phyloP scores from a whole-genome alignment of 169 alveolate species.

The Blepharisma undulans region DNA sequence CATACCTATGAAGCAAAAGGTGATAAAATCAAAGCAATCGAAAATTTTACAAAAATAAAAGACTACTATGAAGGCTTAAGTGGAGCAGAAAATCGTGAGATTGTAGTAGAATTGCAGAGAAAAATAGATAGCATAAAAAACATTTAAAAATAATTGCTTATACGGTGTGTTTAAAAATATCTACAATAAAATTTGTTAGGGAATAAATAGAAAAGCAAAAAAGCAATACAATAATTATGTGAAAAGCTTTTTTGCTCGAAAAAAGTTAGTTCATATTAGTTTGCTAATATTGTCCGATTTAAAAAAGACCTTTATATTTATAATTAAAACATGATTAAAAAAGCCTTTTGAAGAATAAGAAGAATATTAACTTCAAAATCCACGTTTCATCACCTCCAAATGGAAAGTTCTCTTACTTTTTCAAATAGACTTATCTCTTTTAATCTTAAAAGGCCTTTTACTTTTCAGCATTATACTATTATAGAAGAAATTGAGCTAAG shows the following conservation, averaged over 20 bases:
- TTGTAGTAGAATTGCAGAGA: background rate
- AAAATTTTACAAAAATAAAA: background rate
- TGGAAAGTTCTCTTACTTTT: background rate
- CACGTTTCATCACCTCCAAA: background rate
- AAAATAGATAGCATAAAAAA: background rate
- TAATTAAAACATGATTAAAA: background rate
- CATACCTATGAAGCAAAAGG: background rate
- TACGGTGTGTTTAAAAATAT: too few relatives aligned
- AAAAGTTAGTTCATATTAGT: too few relatives aligned
- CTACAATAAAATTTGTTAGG: too few relatives aligned
- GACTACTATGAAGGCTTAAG: background rate
- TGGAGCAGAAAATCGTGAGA: background rate
- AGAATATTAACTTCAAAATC: background rate
- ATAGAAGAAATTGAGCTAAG: background rate
- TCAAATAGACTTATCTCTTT: background rate
- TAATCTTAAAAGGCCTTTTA: background rate
- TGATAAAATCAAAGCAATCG: background rate
- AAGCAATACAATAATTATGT: too few relatives aligned
- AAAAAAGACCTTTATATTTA: background rate
- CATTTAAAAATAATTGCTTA: too few relatives aligned
- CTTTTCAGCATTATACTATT: background rate
- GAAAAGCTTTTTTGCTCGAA: too few relatives aligned
- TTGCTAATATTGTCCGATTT: background rate
- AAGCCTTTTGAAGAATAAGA: background rate
- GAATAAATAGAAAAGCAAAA: too few relatives aligned